phyloP scores from a whole-genome alignment of 2,329 filamentous ascomycete genomes.

The Penicillium sp. region DNA sequence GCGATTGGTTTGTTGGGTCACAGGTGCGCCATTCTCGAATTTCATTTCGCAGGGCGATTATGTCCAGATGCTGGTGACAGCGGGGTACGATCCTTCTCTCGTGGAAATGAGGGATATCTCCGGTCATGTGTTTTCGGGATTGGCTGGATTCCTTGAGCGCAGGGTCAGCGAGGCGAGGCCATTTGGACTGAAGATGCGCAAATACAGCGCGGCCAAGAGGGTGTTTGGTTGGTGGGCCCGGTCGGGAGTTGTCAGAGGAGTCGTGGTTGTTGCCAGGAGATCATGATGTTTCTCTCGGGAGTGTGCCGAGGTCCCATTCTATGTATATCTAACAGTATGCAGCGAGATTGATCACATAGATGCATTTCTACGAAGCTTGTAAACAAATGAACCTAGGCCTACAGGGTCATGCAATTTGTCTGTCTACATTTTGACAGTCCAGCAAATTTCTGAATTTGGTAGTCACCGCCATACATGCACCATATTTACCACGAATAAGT shows the following conservation, averaged over 20 bases:
- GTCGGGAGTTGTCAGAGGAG: constrained; percentile 38
- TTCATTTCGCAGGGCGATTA: constrained; percentile 52
- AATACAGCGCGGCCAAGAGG: constrained; percentile 31
- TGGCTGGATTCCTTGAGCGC: constrained; percentile 47
- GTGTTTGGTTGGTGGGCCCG: constrained; percentile 46
- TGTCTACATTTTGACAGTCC: no score
- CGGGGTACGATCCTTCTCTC: constrained; percentile 46
- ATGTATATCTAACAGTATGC: no score
- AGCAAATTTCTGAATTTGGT: no score
- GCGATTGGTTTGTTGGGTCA: constrained; percentile 46
- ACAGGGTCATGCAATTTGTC: no score
- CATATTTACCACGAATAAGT: no score
- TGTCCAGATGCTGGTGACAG: constrained; percentile 43
- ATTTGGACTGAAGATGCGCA: constrained; percentile 40
- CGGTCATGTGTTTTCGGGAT: constrained; percentile 51
- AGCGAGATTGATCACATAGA: no score
- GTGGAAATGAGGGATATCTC: constrained; percentile 54
- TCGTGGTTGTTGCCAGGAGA: constrained; percentile 41
- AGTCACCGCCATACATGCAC: no score
- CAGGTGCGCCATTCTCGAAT: constrained; percentile 51
- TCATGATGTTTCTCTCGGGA: constrained; percentile 34
- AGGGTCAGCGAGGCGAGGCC: constrained; percentile 35
- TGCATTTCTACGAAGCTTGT: no score
- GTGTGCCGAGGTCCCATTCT: no score
- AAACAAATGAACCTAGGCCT: no score